Percentiles rank a stretch among this genome's conserved stretches.
phyloP scores from a whole-genome alignment of 495 filamentous ascomycete species.

The Thozetella sp. region DNA sequence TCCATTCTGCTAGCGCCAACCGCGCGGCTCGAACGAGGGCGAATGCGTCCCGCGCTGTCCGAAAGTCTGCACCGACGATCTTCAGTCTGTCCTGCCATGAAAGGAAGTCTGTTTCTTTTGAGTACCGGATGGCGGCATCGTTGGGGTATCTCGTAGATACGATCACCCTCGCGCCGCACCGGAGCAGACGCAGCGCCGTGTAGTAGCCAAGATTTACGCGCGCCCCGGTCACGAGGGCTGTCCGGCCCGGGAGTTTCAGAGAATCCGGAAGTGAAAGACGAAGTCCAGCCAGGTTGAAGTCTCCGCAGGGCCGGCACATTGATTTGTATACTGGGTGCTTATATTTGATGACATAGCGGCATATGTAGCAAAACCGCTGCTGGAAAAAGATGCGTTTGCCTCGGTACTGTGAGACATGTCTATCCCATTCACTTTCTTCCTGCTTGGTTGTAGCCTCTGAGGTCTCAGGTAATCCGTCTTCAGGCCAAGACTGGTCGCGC shows the following conservation, averaged over 20 bases:
- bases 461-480: not conserved
- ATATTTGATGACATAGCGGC: slow-evolving; percentile 24
- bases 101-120: slow-evolving; percentile 28
- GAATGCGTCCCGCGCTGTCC: slow-evolving; percentile 45
- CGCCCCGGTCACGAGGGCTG: slow-evolving; percentile 49
- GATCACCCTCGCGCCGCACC: slow-evolving; percentile 50
- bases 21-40: slow-evolving; percentile 22
- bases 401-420: slow-evolving; percentile 6
- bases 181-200: slow-evolving; percentile 42
- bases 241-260: slow-evolving; percentile 28
- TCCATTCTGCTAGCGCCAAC: slow-evolving; percentile 21
- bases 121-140: slow-evolving; percentile 42
- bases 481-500: not conserved
- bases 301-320: slow-evolving; percentile 41
- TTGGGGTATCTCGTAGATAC: slow-evolving; percentile 45
- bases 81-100: slow-evolving; percentile 32
- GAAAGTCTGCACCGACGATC: slow-evolving; percentile 48
- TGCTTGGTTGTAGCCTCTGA: not conserved
- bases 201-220: slow-evolving; percentile 47
- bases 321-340: slow-evolving; percentile 32
- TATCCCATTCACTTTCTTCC: not conserved
- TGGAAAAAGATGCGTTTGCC: not conserved
- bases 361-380: slow-evolving; percentile 41
- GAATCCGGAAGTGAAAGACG: slow-evolving; percentile 32
- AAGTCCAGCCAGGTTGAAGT: slow-evolving; percentile 34